Evolutionary conservation across 306 rosid genomes (phyloP), one percentile per base, ranked within the genome.

Genomic region (Trifolium fragiferum): DNA sequence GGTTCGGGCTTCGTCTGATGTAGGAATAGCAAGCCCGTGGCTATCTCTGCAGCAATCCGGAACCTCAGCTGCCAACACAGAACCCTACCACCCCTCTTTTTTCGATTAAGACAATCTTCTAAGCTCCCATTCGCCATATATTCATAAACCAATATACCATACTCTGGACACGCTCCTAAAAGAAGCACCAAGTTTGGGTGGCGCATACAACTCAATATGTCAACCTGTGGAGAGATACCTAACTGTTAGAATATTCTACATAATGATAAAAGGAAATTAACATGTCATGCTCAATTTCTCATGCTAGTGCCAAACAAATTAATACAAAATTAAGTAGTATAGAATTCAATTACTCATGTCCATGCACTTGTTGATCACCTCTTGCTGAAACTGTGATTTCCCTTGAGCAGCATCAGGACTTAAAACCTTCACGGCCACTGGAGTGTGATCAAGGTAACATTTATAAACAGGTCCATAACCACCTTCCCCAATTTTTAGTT

Each of bases 141-240:
- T 75, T 94, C 99, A 27, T 94, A 94, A 1, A 92, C 84, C 19
- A 94, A 85, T 70, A 92, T 73, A 33, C 99, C 95, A 16, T 86
- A 87, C 80, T 94, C 97, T 0, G 97, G 96, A 82, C 99, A 94
- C 8, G 95, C 99, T 77, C 99, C 99, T 23, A 94, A 82, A 59
- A 94, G 96, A 19, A 94, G 95, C 70, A 94, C 99, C 97, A 94
- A 90, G 84, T 94, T 88, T 46, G 99, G 99, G 83, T 94, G 99
- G 38, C 99, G 84, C 76, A 94, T 92, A 89, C 93, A 78, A 57
- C 99, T 87, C 9, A 94, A 87, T 72, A 94, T 90, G 88, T 94
- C 96, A 64, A 94, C 74, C 98, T 93, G 91, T 4, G 37, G 37
- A 20, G 12, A 5, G 27, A 53, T 53, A 53, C 8, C 27, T 53